phyloP scores from a whole-genome alignment of 331 rosid species.

The Ulmus americana region DNA sequence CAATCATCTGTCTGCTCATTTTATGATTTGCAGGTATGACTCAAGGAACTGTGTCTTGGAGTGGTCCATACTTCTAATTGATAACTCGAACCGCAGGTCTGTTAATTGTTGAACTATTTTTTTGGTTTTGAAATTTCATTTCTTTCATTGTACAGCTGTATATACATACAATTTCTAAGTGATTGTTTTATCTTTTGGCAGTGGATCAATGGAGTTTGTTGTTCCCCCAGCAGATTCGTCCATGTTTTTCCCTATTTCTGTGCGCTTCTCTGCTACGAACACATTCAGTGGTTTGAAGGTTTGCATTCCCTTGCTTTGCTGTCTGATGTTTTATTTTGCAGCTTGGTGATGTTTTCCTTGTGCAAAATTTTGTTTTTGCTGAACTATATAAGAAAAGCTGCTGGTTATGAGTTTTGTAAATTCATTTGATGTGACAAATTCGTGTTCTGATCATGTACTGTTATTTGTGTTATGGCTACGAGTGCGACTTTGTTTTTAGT shows the following conservation, averaged over 20 bases:
- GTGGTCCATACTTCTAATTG: slow-evolving; percentile 85
- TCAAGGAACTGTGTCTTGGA: slow-evolving; percentile 76
- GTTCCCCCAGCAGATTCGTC: slow-evolving; percentile 78
- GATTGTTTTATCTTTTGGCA: slow-evolving; percentile 28
- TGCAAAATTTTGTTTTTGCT: too few relatives aligned
- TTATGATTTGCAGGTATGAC: slow-evolving; percentile 58
- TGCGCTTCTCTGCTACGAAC: slow-evolving; percentile 59
- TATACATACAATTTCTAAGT: too few relatives aligned
- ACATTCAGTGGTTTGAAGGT: slow-evolving; percentile 89
- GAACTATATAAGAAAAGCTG: too few relatives aligned
- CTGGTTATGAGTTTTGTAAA: too few relatives aligned
- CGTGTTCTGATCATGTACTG: too few relatives aligned
- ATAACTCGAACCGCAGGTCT: slow-evolving; percentile 86
- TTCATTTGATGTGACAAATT: too few relatives aligned
- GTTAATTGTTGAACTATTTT: background rate
- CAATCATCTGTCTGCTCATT: background rate
- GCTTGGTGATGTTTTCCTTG: background rate
- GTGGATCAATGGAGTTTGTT: slow-evolving; percentile 89
- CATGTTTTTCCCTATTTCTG: slow-evolving; percentile 77
- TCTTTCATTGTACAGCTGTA: too few relatives aligned
- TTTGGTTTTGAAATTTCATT: too few relatives aligned
- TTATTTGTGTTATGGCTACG: too few relatives aligned
- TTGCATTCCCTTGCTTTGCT: slow-evolving; percentile 1
- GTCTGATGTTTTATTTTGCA: too few relatives aligned
- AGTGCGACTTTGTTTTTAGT: too few relatives aligned